phyloP scores from a whole-genome alignment of 1,284 basidiomycete species.

The Rhodotorula sp. region DNA sequence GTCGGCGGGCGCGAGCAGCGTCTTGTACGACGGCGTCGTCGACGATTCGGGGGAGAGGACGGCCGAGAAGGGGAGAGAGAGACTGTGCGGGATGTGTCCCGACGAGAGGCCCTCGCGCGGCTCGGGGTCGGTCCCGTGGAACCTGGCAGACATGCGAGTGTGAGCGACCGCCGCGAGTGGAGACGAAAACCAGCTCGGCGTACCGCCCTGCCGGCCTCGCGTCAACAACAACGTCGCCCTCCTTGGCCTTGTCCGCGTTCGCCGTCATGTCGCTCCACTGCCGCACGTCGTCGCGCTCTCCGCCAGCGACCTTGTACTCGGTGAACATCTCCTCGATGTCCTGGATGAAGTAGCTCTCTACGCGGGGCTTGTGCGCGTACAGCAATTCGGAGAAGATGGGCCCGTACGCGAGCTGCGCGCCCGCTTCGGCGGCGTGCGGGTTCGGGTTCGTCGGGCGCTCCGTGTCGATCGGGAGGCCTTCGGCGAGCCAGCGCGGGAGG shows the following conservation, averaged over 20 bases:
- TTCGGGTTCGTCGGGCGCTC: slow-evolving; percentile 15
- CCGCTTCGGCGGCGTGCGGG: slow-evolving; percentile 23
- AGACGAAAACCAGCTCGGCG: slow-evolving; percentile 41
- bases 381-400: slow-evolving; percentile 30
- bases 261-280: slow-evolving; percentile 76
- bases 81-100: slow-evolving; percentile 88
- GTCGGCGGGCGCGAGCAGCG: slow-evolving; percentile 61
- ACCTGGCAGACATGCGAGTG: slow-evolving; percentile 30
- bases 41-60: slow-evolving; percentile 64
- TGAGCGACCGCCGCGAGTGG: not conserved
- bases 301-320: slow-evolving; percentile 33
- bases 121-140: slow-evolving; percentile 74
- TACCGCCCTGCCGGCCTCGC: slow-evolving; percentile 77
- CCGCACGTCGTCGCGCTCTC: slow-evolving; percentile 34
- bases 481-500: slow-evolving; percentile 76
- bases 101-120: slow-evolving; percentile 83
- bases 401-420: slow-evolving; percentile 7
- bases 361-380: slow-evolving; percentile 25
- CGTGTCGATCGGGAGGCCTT: slow-evolving; percentile 65
- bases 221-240: slow-evolving; percentile 77
- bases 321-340: slow-evolving; percentile 34
- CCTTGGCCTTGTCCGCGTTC: slow-evolving; percentile 60
- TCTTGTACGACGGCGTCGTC: slow-evolving; percentile 60
- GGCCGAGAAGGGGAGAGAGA: slow-evolving; percentile 77
- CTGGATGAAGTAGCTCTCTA: slow-evolving; percentile 39